Conservation (phyloP, 257 asterid species). For the Capsicum chinense region DNA sequence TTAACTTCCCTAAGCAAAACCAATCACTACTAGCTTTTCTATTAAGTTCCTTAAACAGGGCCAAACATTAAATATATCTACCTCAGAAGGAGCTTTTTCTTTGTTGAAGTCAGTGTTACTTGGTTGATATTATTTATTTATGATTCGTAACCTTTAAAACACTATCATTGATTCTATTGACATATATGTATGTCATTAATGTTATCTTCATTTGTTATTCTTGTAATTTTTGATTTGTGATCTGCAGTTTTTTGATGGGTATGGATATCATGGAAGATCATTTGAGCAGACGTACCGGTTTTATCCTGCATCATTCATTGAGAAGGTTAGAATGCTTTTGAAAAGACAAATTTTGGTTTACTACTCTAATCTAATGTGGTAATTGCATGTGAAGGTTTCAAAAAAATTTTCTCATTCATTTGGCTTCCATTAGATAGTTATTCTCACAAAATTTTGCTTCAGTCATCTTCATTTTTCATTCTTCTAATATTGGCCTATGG, state of each 20-base stretch:
- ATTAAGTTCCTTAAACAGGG: not conserved
- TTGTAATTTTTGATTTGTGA: constrained; percentile 28
- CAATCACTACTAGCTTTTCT: not conserved
- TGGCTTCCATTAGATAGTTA: constrained; percentile 1
- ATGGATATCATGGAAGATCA: constrained; percentile 93
- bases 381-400: not conserved
- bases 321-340: constrained; percentile 68
- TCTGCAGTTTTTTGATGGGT: constrained; percentile 88
- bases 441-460: not conserved
- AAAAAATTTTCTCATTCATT: not conserved
- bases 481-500: not conserved
- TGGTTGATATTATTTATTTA: not conserved
- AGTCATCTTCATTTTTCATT: not conserved
- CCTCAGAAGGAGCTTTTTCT: constrained; percentile 1
- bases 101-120: not conserved
- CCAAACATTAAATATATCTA: not conserved
- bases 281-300: constrained; percentile 95
- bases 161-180: not conserved
- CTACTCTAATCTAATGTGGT: constrained; percentile 7
- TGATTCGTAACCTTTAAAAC: not conserved
- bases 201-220: not conserved
- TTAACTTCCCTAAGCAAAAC: not conserved
- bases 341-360: not conserved
- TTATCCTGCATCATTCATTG: constrained; percentile 95
- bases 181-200: not conserved